These are phyloP conservation scores for Dendrobium nobile DNA, from an alignment of 106 monocot species.

Conservation along the genomic window DNA sequence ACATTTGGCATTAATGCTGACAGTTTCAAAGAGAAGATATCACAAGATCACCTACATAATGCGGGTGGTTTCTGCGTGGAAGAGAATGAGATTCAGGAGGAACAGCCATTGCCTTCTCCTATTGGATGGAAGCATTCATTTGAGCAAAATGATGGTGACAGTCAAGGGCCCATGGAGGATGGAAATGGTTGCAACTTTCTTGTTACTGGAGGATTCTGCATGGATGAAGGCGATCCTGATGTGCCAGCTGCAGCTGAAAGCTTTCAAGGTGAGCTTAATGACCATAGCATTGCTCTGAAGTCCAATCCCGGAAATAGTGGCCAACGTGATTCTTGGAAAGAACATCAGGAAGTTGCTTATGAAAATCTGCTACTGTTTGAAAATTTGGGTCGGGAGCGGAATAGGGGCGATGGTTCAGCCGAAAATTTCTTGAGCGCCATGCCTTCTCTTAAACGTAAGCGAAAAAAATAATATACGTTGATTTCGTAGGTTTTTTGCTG, in stretches of 20 bases:
- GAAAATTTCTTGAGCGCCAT: conserved; percentile 42
- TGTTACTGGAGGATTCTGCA: conserved; percentile 49
- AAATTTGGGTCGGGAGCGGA: conserved; percentile 7
- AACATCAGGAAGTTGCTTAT: background rate
- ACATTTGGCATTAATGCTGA: background rate
- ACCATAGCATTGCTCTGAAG: background rate
- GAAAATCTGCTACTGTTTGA: background rate
- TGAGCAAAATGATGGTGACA: background rate
- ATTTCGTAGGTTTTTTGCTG: too few relatives aligned
- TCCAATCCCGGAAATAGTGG: too few relatives aligned
- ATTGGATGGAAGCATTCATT: background rate
- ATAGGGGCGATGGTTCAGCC: background rate
- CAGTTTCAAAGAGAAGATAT: background rate
- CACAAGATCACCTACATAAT: background rate
- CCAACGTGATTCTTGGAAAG: conserved; percentile 6
- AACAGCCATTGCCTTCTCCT: background rate
- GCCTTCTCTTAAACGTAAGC: conserved; percentile 51
- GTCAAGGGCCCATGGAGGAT: too few relatives aligned
- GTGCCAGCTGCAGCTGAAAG: background rate
- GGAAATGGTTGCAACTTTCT: conserved; percentile 18
- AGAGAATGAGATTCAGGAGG: background rate
- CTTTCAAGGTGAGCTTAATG: background rate
- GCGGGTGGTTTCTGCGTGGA: background rate
- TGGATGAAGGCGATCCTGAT: conserved; percentile 22
- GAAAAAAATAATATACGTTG: conserved; percentile 15